Base-by-base conservation (phyloP, 257 asterid species). In the Fraxinus anomala region DNA sequence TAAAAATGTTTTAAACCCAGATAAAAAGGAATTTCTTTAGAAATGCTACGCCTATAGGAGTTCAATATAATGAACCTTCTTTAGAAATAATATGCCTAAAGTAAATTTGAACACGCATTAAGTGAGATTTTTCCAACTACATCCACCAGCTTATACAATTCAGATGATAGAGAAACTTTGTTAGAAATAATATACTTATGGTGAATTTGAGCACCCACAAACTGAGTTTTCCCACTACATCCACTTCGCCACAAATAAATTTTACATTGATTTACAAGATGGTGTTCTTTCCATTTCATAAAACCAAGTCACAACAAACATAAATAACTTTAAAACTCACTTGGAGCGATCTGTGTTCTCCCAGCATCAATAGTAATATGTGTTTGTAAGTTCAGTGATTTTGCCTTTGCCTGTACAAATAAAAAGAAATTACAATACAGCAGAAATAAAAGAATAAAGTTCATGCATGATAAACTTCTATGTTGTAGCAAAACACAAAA, bases 281-380 rank as follows among this genome's bases (percentile, higher is more conserved):
- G 31, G 31, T 1, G 31, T 30, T 30, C 31, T 30, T 30, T 30
- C 31, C 31, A 30, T 30, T 30, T 30, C 31, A 30, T 30, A 31
- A 59, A 76, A 54, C 49, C 36, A 77, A 13, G 33, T 39, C 36
- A 56, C 11, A n/a, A 42, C 66, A 77, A 19, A 81, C 71, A 33
- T 4, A 70, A 65, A 26, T 12, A 70, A 37, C 1, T 31, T 1
- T 28, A 70, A 13, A 83, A 90, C 99, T 91, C 81, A 95, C 99
- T 89, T 76, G 99, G 98, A 73, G 97, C 98, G 81, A 95, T 95
- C 87, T 95, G 99, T 76, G 99, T 95, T 87, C 94, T 89, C 78
- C 99, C 99, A 5, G 99, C 98, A 88, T 95, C 99, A 80, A 91
- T 85, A 70, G 96, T 90, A 66, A 93, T 68, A 80, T 95, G 99